Evolutionary conservation across 176 grass and related monocot species (phyloP).

Genomic region (Carex littledalei): DNA sequence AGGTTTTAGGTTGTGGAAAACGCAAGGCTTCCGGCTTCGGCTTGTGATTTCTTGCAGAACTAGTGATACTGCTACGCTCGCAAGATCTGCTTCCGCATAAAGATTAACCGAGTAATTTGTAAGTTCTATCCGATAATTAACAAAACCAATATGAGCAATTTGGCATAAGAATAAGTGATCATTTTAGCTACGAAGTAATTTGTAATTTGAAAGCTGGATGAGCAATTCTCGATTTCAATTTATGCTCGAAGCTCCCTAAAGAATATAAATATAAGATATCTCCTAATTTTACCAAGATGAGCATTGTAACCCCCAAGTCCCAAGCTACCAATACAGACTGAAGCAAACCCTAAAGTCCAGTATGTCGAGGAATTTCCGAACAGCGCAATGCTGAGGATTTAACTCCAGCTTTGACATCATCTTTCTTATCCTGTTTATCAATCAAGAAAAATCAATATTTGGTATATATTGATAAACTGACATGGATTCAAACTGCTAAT

Average conservation of each 20-base stretch:
- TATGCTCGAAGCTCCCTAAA: background rate
- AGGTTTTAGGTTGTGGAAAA: too few relatives aligned
- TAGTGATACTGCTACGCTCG: too few relatives aligned
- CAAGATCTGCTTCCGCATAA: too few relatives aligned
- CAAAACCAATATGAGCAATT: background rate
- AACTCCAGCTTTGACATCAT: constrained; percentile 39
- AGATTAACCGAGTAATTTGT: too few relatives aligned
- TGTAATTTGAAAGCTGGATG: too few relatives aligned
- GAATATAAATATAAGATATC: background rate
- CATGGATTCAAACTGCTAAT: background rate
- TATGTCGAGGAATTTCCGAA: constrained; percentile 26
- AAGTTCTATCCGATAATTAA: too few relatives aligned
- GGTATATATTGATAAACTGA: background rate
- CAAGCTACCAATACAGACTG: constrained; percentile 27
- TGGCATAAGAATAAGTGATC: background rate
- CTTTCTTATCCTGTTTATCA: constrained; percentile 34
- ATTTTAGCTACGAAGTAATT: background rate
- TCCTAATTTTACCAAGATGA: constrained; percentile 29
- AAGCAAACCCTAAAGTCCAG: constrained; percentile 35
- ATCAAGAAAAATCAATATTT: background rate
- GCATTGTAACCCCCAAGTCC: constrained; percentile 35
- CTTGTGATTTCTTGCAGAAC: too few relatives aligned
- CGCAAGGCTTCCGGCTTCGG: too few relatives aligned
- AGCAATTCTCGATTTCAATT: background rate
- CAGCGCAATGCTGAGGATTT: constrained; percentile 40